Base-by-base conservation (phyloP, 1,284 basidiomycete species). In the Rhodotorula sp. region DNA sequence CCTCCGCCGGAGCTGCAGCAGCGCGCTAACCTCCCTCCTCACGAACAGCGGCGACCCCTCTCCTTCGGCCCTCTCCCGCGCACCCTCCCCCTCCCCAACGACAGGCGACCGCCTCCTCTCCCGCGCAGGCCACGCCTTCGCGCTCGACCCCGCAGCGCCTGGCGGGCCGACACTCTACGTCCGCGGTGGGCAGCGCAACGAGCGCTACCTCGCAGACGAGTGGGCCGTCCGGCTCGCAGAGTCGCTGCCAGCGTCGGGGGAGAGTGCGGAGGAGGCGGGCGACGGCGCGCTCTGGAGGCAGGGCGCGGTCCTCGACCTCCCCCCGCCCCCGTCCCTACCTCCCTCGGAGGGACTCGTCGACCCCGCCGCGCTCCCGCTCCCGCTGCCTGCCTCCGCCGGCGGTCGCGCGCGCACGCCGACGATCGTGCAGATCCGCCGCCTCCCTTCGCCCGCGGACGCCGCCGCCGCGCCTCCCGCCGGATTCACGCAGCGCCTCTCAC, bases 101-200 rank as follows among this genome's bases (percentile, higher is more conserved):
- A 44, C n/a, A n/a, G n/a, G 51, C 22, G 63, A 51, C n/a, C 68
- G 76, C 22, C 69, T 79, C 7, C 69, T 78, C 15, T 72, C 75
- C 2, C 74, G 78, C 3, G 79, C 78, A 6, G 81, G 81, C 1
- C 81, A 82, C 72, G 79, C 78, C 50, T 80, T 82, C 78, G 63
- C 81, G 29, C 76, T 80, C 50, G 81, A 82, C 62, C 59, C 75
- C 17, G 62, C 72, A 6, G 36, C 55, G 2, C 37, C 46, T 5
- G 69, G 64, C 22, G 53, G 44, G 34, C 73, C 77, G 6, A 77
- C 76, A 39, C 76, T 82, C n/a, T 80, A 80, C 75, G 77, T 82
- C 60, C 68, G 81, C 2, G 78, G 72, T 13, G 82, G 82, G 7
- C 80, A 81, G 61, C 75, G 82, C 12, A 77, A 77, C 59, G 80